Base-by-base conservation (phyloP, 306 rosid species). In the Myrica gale region DNA sequence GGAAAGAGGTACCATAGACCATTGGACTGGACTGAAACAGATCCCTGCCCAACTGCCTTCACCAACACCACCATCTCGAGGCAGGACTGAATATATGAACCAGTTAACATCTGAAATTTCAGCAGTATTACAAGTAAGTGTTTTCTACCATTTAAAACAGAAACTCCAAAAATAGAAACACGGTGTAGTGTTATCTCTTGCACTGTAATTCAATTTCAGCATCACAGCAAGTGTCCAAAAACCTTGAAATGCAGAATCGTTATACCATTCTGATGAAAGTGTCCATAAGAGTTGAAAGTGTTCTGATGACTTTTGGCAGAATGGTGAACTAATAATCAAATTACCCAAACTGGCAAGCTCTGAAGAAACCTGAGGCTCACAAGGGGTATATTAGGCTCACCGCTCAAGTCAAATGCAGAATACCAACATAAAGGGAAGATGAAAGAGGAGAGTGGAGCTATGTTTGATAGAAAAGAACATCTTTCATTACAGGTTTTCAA, bases 21-120 rank as follows among this genome's bases (percentile, higher is more conserved):
- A 84, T 68, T 93, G 97, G 69, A 73, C 78, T 19, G 97, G 97
- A 84, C 86, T 91, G 88, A 93, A 93, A 90, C 94, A 82, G 46
- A 93, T 88, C 60, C 98, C 98, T 11, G 94, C 87, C 98, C 98
- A 93, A 78, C 97, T 85, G 68, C 97, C 89, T 82, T 93, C 98
- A 57, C 96, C 92, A 72, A 90, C 66, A 68, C 97, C 93, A 78
- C 80, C 75, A 80, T 91, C 96, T 46, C 67, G 87, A 78, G 97
- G 97, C 74, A 84, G 71, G 60, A 82, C 98, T 23, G 96, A 89
- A 83, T 91, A 93, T 9, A 92, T 88, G 76, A 93, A 85, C 84
- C 82, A 83, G 76, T 87, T 92, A 76, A 84, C 79, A 85, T 91
- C 97, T 93, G 84, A 81, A 76, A 80, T 73, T 54, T 68, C 37